phyloP scores from a whole-genome alignment of 73 alveolate species.

The Durusdinium trenchii region DNA sequence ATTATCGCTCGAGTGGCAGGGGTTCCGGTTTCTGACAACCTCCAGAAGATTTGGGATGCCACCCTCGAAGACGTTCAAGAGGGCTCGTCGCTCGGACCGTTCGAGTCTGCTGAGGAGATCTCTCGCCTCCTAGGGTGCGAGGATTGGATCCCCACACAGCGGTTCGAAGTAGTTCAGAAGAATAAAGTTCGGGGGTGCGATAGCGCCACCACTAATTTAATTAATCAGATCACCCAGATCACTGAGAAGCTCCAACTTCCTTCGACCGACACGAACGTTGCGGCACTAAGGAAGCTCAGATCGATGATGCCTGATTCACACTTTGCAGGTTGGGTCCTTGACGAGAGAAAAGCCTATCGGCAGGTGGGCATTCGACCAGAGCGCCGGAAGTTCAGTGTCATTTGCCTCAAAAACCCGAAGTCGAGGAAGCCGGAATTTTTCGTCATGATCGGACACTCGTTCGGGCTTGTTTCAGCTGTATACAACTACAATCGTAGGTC shows the following conservation, averaged over 20 bases:
- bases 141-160: conserved; percentile 46
- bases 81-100: conserved; percentile 14
- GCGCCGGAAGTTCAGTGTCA: conserved; percentile 52
- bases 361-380: background rate
- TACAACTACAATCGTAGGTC: conserved; percentile 61
- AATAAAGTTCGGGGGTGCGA: conserved; percentile 61
- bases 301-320: background rate
- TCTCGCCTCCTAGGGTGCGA: background rate
- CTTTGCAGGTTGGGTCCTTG: conserved; percentile 54
- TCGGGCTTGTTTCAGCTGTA: conserved; percentile 38
- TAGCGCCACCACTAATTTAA: conserved; percentile 31
- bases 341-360: conserved; percentile 74
- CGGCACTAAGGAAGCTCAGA: background rate
- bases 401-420: background rate
- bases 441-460: conserved; percentile 79
- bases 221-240: conserved; percentile 51
- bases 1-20: background rate
- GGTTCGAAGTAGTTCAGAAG: conserved; percentile 79
- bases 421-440: background rate
- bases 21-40: background rate
- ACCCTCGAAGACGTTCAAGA: conserved; percentile 33
- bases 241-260: conserved; percentile 74
- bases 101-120: background rate
- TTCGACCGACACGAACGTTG: conserved; percentile 59
- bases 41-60: conserved; percentile 2